Percentiles rank a stretch among this genome's conserved stretches.
phyloP scores from a whole-genome alignment of 108 stramenopile species.

The Conticribra guillardii region DNA sequence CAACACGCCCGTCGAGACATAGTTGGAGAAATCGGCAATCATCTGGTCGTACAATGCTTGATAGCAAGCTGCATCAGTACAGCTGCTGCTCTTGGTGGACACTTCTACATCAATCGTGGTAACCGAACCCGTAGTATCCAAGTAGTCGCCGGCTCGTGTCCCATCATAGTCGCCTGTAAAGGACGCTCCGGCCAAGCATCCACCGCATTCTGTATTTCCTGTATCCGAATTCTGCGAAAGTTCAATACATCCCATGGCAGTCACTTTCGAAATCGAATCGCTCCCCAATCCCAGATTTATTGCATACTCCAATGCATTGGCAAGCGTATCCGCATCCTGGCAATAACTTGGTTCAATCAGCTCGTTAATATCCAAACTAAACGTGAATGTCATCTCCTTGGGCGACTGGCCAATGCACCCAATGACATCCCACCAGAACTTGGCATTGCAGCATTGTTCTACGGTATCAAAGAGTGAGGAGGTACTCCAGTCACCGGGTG shows the following conservation, averaged over 20 bases:
- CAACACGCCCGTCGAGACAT: slow-evolving; percentile 7
- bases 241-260: slow-evolving; percentile 26
- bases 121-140: not conserved
- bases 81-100: slow-evolving; percentile 3
- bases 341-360: slow-evolving; percentile 19
- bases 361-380: slow-evolving; percentile 8
- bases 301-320: slow-evolving; percentile 23
- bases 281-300: slow-evolving; percentile 25
- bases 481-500: slow-evolving; percentile 14
- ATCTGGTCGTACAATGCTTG: slow-evolving; percentile 15
- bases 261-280: slow-evolving; percentile 2
- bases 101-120: slow-evolving; percentile 19
- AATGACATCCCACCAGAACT: slow-evolving; percentile 26
- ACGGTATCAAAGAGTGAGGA: slow-evolving; percentile 20
- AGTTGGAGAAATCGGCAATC: slow-evolving; percentile 16
- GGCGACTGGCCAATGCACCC: slow-evolving; percentile 19
- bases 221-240: slow-evolving; percentile 21
- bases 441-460: slow-evolving; percentile 24
- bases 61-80: slow-evolving; percentile 8
- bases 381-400: slow-evolving; percentile 23
- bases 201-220: slow-evolving; percentile 28
- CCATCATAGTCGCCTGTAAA: slow-evolving; percentile 7
- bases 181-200: slow-evolving; percentile 14
- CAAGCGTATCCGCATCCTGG: slow-evolving; percentile 36
- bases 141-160: slow-evolving; percentile 5